phyloP scores from a whole-genome alignment of 352 stramenopile genomes.

The Globisporangium orthogonon region DNA sequence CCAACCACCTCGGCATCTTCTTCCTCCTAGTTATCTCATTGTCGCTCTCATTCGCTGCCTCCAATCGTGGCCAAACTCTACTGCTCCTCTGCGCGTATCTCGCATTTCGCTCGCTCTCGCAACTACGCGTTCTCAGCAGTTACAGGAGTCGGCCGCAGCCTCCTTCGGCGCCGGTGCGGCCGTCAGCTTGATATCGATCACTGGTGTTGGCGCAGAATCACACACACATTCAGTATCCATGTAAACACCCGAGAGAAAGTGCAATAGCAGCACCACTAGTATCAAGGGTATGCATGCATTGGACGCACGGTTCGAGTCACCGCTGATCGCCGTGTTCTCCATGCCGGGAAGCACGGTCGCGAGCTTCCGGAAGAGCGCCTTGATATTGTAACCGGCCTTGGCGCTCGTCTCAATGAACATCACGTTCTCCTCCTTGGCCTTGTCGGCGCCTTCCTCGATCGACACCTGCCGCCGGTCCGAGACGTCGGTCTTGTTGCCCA shows the following conservation, averaged over 20 bases:
- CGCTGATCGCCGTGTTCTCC: slow-evolving; percentile 86
- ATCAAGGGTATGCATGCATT: too few species aligned
- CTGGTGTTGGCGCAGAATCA: slow-evolving; percentile 15
- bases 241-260: too few species aligned
- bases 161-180: slow-evolving; percentile 76
- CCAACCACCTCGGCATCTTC: too few species aligned
- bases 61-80: too few species aligned
- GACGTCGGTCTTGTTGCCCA: slow-evolving; percentile 99
- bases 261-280: not conserved
- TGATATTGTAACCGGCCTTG: slow-evolving; percentile 98
- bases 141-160: slow-evolving; percentile 54
- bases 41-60: too few species aligned
- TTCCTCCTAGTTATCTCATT: too few species aligned
- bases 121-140: slow-evolving; percentile 32
- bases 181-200: slow-evolving; percentile 88
- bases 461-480: slow-evolving; percentile 95
- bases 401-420: slow-evolving; percentile 99
- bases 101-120: too few species aligned
- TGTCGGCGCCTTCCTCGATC: slow-evolving; percentile 97
- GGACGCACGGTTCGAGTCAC: slow-evolving; percentile 79
- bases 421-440: slow-evolving; percentile 96
- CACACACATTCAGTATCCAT: too few species aligned
- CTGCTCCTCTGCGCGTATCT: not conserved
- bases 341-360: slow-evolving; percentile 96
- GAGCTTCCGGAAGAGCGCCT: slow-evolving; percentile 98